Percentiles rank a stretch among this genome's conserved stretches.
Evolutionary conservation across 345 rosid species (phyloP).

Genomic region (Cochlearia excelsa): DNA sequence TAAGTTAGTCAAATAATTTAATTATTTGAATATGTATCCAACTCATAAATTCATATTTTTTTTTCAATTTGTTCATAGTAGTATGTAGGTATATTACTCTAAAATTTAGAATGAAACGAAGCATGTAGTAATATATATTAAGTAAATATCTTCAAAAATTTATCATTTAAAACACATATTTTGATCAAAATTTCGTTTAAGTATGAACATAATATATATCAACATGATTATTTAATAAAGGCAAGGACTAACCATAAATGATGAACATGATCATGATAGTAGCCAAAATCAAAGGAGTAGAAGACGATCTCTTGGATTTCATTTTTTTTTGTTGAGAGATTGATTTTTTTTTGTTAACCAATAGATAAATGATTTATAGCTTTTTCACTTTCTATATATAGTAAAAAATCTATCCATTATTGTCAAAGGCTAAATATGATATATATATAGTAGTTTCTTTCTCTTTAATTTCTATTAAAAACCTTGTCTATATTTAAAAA

Average conservation of each 20-base stretch:
- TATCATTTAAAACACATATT: not conserved
- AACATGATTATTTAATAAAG: not conserved
- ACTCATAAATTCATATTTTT: no score
- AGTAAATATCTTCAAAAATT: no score
- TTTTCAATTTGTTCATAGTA: no score
- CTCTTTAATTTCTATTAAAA: no score
- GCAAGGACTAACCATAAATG: conserved; percentile 15
- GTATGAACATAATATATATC: not conserved
- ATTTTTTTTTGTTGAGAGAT: not conserved
- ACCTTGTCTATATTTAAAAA: no score
- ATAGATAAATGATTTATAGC: not conserved
- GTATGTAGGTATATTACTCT: not conserved
- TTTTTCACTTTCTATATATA: not conserved
- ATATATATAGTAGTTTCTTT: no score
- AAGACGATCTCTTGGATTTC: conserved; percentile 14
- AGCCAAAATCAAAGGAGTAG: conserved; percentile 3
- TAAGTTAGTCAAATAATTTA: no score
- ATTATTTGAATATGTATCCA: no score
- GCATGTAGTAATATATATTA: no score
- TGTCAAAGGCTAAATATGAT: no score
- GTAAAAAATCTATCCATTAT: no score
- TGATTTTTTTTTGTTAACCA: not conserved
- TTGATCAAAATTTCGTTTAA: not conserved
- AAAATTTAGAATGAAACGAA: not conserved
- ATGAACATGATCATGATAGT: conserved; percentile 13